These are phyloP conservation scores for Diphasiastrum complanatum DNA, from an alignment of 83 land plant genomes.

Conservation along the genomic window DNA sequence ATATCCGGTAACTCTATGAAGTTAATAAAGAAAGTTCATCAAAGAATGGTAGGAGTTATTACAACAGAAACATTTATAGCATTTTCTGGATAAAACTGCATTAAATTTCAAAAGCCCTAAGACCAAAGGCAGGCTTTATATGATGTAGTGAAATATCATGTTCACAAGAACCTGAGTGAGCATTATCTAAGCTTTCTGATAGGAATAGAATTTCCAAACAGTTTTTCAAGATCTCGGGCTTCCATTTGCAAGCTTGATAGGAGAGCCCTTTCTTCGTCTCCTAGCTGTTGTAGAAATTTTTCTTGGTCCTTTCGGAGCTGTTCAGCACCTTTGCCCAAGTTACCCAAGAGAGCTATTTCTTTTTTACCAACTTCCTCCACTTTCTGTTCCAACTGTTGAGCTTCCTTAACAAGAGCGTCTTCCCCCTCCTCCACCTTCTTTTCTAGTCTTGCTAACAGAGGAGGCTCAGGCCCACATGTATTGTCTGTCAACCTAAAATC, in stretches of 20 bases:
- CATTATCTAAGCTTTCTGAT: constrained; percentile 70
- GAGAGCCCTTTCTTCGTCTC: constrained; percentile 86
- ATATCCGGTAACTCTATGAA: no score
- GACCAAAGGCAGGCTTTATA: no score
- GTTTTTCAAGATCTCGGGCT: constrained; percentile 67
- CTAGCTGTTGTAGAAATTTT: constrained; percentile 45
- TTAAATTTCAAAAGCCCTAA: no score
- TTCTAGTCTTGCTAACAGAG: constrained; percentile 82
- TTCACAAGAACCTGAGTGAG: no score
- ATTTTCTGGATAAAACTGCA: no score
- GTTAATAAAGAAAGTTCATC: no score
- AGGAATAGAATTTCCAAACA: constrained; percentile 73
- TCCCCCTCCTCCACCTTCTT: constrained; percentile 87
- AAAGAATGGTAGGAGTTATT: no score
- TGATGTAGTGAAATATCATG: no score
- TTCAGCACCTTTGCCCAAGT: constrained; percentile 49
- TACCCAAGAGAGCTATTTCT: constrained; percentile 50
- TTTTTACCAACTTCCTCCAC: constrained; percentile 61
- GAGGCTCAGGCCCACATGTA: constrained; percentile 90
- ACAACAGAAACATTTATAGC: no score
- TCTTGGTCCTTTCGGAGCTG: constrained; percentile 56
- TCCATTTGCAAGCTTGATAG: constrained; percentile 71
- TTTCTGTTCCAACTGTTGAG: constrained; percentile 56
- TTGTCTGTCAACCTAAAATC: constrained; percentile 77
- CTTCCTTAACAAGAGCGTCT: constrained; percentile 57